These are phyloP conservation scores for Clonostachys rhizophaga DNA, from an alignment of 2,329 filamentous ascomycete species.

Conservation along the genomic window DNA sequence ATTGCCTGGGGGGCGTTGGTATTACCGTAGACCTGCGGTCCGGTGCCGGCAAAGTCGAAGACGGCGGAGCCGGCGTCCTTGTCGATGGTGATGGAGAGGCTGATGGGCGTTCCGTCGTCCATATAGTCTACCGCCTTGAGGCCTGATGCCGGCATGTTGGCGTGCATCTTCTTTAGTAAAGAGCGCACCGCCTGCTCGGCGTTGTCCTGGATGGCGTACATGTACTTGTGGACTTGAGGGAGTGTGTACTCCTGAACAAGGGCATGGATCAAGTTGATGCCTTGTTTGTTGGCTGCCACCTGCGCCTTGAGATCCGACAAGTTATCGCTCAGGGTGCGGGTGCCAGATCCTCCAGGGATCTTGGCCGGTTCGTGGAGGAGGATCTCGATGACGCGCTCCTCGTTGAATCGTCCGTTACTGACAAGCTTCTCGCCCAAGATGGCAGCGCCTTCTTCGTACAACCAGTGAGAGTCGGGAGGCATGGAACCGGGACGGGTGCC, in stretches of 20 bases:
- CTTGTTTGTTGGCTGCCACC: conserved; percentile 80
- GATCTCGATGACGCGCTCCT: conserved; percentile 8
- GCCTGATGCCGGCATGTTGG: conserved; percentile 6
- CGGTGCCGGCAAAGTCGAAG: conserved; percentile 29
- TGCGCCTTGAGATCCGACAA: conserved; percentile 83
- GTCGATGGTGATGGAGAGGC: conserved; percentile 70
- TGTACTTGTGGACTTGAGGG: conserved; percentile 47
- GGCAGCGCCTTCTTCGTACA: conserved; percentile 37
- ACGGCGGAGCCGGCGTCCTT: conserved; percentile 43
- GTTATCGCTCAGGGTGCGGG: conserved; percentile 72
- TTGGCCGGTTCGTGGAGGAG: neutral
- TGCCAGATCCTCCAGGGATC: conserved; percentile 40
- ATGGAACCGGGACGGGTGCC: conserved; percentile 30
- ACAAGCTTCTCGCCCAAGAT: conserved; percentile 30
- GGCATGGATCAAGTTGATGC: conserved; percentile 69
- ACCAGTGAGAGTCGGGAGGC: conserved; percentile 30
- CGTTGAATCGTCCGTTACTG: conserved; percentile 24
- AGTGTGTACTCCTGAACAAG: conserved; percentile 77
- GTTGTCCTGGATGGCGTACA: conserved; percentile 77
- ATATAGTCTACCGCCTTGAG: conserved; percentile 52
- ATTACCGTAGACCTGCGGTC: conserved; percentile 24
- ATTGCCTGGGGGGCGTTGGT: conserved; percentile 28
- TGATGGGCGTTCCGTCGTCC: conserved; percentile 80
- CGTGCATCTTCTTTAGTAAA: conserved; percentile 65
- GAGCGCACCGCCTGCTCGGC: conserved; percentile 72